Evolutionary conservation across 1,139 yeast genomes (phyloP).

Genomic region (Yamadazyma conglobata): DNA sequence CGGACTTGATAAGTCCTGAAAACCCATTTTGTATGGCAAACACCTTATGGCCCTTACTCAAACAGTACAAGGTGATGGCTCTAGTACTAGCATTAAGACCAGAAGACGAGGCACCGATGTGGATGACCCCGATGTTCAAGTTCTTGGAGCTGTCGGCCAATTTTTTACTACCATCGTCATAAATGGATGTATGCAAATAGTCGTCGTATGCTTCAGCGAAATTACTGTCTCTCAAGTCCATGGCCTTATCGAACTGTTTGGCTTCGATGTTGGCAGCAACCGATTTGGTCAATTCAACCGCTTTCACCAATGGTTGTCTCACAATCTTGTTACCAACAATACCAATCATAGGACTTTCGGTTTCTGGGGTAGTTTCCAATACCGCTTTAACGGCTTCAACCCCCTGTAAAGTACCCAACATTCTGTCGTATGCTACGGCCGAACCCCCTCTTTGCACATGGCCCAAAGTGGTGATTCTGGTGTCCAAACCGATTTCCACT

Average conservation of each 20-base stretch:
- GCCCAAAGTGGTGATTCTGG: constrained; percentile 75
- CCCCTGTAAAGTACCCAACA: constrained; percentile 76
- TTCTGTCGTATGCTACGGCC: constrained; percentile 76
- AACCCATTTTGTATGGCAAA: constrained; percentile 90
- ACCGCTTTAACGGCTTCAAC: constrained; percentile 81
- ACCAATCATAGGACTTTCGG: constrained; percentile 77
- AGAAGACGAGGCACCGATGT: constrained; percentile 97
- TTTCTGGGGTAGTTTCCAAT: constrained; percentile 62
- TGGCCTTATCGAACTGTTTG: constrained; percentile 62
- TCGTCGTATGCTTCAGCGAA: constrained; percentile 76
- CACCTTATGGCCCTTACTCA: constrained; percentile 85
- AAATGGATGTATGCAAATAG: constrained; percentile 64
- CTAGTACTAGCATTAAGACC: constrained; percentile 92
- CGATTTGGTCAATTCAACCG: constrained; percentile 63
- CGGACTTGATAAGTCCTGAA: constrained; percentile 83
- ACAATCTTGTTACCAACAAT: constrained; percentile 69
- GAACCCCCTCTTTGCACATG: constrained; percentile 88
- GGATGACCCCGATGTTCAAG: constrained; percentile 74
- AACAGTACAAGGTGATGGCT: constrained; percentile 86
- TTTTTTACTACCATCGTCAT: constrained; percentile 59
- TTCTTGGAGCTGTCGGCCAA: constrained; percentile 49
- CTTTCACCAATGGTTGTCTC: constrained; percentile 67
- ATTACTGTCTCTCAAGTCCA: constrained; percentile 76
- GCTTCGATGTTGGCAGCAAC: constrained; percentile 65
- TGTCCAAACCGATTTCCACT: constrained; percentile 70